Evolutionary conservation across 768 basidiomycete genomes (phyloP).

Genomic region (Leucocoprinus leucothites): DNA sequence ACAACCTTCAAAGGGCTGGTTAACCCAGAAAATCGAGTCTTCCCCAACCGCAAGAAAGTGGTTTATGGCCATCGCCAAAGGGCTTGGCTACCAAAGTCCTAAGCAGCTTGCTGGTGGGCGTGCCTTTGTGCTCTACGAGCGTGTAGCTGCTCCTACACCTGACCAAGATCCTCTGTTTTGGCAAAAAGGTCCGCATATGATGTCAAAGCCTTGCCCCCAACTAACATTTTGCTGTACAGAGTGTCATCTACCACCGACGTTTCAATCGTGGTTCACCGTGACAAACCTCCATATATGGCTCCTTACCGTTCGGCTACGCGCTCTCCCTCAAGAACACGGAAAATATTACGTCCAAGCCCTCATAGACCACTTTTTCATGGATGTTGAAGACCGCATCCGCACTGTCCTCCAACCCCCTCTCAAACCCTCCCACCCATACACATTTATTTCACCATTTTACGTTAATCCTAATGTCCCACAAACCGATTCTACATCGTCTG

Average conservation of each 20-base stretch:
- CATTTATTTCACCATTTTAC: constrained; percentile 42
- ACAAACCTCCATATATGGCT: constrained; percentile 94
- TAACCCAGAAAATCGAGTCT: constrained; percentile 49
- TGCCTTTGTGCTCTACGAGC: constrained; percentile 55
- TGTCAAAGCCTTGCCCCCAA: constrained; percentile 1
- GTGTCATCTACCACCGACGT: constrained; percentile 85
- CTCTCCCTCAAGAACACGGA: constrained; percentile 68
- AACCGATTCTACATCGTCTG: constrained; percentile 9
- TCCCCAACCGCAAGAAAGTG: constrained; percentile 43
- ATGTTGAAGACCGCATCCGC: constrained; percentile 88
- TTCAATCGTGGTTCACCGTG: constrained; percentile 95
- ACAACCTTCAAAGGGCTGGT: constrained; percentile 40
- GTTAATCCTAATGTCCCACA: constrained; percentile 39
- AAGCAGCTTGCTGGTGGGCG: constrained; percentile 60
- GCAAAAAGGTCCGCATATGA: constrained; percentile 58
- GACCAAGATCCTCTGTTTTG: constrained; percentile 64
- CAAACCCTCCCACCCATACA: constrained; percentile 40
- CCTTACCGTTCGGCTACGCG: constrained; percentile 82
- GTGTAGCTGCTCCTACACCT: constrained; percentile 50
- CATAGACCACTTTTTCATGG: constrained; percentile 93
- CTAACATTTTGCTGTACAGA: constrained; percentile 38
- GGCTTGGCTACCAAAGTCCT: constrained; percentile 58
- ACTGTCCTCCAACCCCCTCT: constrained; percentile 64
- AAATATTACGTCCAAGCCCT: constrained; percentile 73
- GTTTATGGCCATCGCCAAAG: constrained; percentile 45